Evolutionary conservation across 1,284 basidiomycete species (phyloP).

Genomic region (Ceratobasidium sp.): DNA sequence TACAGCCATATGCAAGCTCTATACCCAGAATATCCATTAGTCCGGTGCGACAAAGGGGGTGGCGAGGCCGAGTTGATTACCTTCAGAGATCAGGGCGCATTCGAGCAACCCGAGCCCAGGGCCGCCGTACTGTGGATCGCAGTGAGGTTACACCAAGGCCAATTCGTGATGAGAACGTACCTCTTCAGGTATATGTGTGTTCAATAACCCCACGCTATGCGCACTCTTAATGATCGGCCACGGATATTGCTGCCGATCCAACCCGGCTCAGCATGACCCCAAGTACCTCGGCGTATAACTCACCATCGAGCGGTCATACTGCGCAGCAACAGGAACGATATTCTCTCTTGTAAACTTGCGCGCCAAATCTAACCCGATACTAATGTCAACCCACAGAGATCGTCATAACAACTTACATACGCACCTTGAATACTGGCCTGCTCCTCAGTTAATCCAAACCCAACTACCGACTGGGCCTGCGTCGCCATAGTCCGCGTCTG

Average conservation of each 20-base stretch:
- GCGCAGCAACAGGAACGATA: slow-evolving; percentile 65
- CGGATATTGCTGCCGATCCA: slow-evolving; percentile 66
- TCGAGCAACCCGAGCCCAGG: slow-evolving; percentile 64
- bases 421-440: slow-evolving; percentile 58
- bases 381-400: slow-evolving; percentile 9
- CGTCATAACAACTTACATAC: not conserved
- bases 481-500: not conserved
- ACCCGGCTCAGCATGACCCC: too few relatives aligned
- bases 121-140: slow-evolving; percentile 63
- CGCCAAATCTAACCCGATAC: slow-evolving; percentile 68
- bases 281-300: too few relatives aligned
- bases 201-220: slow-evolving; percentile 62
- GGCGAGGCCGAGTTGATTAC: slow-evolving; percentile 36
- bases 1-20: slow-evolving; percentile 67
- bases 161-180: slow-evolving; percentile 52
- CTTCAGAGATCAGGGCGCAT: slow-evolving; percentile 63
- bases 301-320: slow-evolving; percentile 63
- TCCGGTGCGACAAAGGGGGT: not conserved
- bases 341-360: slow-evolving; percentile 63
- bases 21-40: slow-evolving; percentile 49
- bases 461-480: slow-evolving; percentile 3
- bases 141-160: not conserved
- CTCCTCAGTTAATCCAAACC: slow-evolving; percentile 57
- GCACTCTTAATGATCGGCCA: slow-evolving; percentile 68
- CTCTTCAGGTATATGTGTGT: slow-evolving; percentile 63